Evolutionary conservation across 2,329 filamentous ascomycete genomes (phyloP).

Genomic region (Fusarium protoensiforme): DNA sequence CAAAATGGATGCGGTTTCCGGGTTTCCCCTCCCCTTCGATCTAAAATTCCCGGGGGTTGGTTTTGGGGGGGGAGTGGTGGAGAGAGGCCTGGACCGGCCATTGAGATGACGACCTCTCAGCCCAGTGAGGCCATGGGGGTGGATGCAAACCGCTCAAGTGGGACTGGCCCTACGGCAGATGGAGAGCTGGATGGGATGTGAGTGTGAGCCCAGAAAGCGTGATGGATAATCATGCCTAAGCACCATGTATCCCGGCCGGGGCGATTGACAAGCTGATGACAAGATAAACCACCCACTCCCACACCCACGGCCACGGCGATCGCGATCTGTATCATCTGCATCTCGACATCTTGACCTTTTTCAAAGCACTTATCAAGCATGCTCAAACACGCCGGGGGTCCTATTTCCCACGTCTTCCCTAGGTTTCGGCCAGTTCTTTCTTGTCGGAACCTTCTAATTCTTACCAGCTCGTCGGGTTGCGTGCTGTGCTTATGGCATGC

Average conservation of each 20-base stretch:
- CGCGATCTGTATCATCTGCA: slow-evolving; percentile 11
- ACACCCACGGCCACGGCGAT: not conserved
- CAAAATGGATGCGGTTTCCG: not conserved
- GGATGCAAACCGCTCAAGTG: slow-evolving; percentile 20
- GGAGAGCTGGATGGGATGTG: not conserved
- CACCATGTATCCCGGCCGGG: not conserved
- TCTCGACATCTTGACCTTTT: not conserved
- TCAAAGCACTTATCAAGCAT: slow-evolving; percentile 32
- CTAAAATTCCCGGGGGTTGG: not conserved
- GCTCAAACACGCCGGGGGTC: not conserved
- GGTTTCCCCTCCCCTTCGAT: not conserved
- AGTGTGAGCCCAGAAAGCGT: not conserved
- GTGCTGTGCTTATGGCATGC: slow-evolving; percentile 1
- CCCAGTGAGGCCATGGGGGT: slow-evolving; percentile 32
- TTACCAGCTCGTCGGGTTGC: not conserved
- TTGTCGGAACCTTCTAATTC: not conserved
- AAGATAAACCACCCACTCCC: not conserved
- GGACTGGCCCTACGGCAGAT: not conserved
- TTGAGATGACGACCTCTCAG: slow-evolving; percentile 11
- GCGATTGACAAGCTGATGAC: not conserved
- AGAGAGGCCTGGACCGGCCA: slow-evolving; percentile 4
- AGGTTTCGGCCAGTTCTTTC: not conserved
- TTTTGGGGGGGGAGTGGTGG: not conserved
- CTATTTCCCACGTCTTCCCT: not conserved
- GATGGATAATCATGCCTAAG: slow-evolving; percentile 29